Conservation (phyloP, 2,329 filamentous ascomycete species). For the Pochonia chlamydosporia region DNA sequence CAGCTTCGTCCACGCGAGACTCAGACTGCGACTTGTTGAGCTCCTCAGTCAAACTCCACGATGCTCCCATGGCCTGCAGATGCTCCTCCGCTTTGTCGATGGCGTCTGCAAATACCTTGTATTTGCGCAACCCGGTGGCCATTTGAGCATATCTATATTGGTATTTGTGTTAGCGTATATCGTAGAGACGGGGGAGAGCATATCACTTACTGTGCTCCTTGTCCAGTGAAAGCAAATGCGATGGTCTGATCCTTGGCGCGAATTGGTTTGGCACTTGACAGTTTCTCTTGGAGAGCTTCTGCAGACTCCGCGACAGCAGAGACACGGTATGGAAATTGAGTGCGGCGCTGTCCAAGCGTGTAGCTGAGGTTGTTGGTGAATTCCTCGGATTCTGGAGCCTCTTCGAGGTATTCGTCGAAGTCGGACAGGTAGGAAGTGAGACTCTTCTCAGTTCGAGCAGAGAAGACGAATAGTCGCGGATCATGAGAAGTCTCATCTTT, state of each 20-base stretch:
- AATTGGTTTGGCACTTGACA: conserved; percentile 4
- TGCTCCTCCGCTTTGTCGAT: conserved; percentile 13
- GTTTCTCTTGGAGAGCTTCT: conserved; percentile 7
- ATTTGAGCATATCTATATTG: conserved; percentile 5
- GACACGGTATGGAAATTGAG: conserved; percentile 15
- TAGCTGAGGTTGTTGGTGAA: conserved; percentile 17
- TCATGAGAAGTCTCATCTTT: not conserved
- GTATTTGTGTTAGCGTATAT: not conserved
- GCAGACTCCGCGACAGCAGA: conserved; percentile 7
- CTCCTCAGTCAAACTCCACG: conserved; percentile 21
- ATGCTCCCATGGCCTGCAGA: conserved; percentile 15
- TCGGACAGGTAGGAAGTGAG: conserved; percentile 15
- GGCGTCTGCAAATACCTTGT: conserved; percentile 9
- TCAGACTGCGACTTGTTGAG: conserved; percentile 11
- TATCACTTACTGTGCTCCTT: conserved; percentile 26
- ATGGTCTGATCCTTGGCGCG: conserved; percentile 1
- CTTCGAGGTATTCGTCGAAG: conserved; percentile 16
- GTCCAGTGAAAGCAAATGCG: conserved; percentile 26
- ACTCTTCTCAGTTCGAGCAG: conserved; percentile 12
- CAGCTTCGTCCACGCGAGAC: conserved; percentile 9
- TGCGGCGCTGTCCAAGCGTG: conserved; percentile 22
- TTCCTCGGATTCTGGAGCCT: not conserved
- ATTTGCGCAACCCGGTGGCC: conserved; percentile 4
- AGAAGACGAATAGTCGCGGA: conserved; percentile 11
- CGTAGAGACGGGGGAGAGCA: conserved; percentile 1